Conservation (phyloP, 139 green algal species). For the Chlorella vulgaris region DNA sequence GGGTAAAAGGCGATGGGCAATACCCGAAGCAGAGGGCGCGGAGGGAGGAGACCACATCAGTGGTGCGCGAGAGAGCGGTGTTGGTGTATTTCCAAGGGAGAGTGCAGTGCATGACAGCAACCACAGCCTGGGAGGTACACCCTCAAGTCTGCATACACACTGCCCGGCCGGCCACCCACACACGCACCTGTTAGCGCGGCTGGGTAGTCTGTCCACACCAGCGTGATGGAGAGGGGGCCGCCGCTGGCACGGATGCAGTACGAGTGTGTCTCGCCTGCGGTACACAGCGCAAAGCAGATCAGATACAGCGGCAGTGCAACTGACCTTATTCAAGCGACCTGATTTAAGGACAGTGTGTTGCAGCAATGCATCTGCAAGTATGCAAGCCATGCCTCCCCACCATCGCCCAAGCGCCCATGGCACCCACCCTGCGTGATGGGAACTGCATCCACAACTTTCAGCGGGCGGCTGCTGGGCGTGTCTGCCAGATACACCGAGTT, state of each 20-base stretch:
- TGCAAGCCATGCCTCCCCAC: no score
- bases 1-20: not conserved
- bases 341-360: not conserved
- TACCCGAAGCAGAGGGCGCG: no score
- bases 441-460: constrained; percentile 50
- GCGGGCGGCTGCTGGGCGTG: not conserved
- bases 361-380: not conserved
- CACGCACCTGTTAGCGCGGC: not conserved
- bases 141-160: no score
- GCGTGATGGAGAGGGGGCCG: constrained; percentile 71
- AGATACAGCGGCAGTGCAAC: no score
- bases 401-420: no score
- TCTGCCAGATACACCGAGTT: constrained; percentile 33
- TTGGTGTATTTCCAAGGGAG: no score
- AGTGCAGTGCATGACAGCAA: no score
- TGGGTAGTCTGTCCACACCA: constrained; percentile 61
- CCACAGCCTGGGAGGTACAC: no score
- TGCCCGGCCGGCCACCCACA: no score
- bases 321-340: no score
- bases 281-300: not conserved
- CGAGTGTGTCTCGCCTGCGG: constrained; percentile 34
- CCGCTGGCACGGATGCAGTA: constrained; percentile 76
- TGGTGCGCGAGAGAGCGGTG: not conserved
- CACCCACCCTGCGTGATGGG: constrained; percentile 29
- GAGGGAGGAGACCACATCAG: no score